Base-by-base conservation (phyloP, 805 yeast species). In the Tetrapisispora phaffii region DNA sequence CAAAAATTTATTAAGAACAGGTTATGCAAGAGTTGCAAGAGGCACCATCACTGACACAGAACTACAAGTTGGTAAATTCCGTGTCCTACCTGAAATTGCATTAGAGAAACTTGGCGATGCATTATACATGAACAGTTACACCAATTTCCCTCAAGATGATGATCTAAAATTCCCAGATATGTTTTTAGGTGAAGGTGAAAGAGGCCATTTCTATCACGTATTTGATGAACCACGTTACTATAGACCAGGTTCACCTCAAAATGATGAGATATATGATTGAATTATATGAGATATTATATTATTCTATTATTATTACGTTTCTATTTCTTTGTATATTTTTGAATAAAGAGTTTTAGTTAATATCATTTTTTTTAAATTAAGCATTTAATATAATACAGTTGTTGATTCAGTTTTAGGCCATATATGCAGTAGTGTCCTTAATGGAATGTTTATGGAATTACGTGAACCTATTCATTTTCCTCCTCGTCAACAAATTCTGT, bases 1-100 rank as follows among this genome's bases (percentile, higher is more conserved):
- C 76, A 84, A 89, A 63, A 81, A 83, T 48, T 69, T 93, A 65
- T 82, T 79, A 62, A 82, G 96, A 65, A 79, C 83, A 1, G 97
- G 95, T 3, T 93, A 93, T 62, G 97, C 97, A 0, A 79, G 98
- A 62, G 82, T 93, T 35, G 80, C 94, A 39, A 77, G 98, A 59
- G 86, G 93, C 8, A 80, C 96, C 0, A 89, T 93, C 53, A 93
- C 98, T 0, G 98, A 93, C 61, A 93, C 98, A 2, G 98, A 93
- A 65, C 76, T 93, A 44, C 98, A 93, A 70, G 83, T 86, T 19
- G 98, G 95, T 41, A 89, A 93, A 63, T 93, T 93, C 71, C 79
- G 79, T 53, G 72, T 85, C 29, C 37, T 66, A 32, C 45, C 54
- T 33, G 72, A 72, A 29, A 62, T 61, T 32, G 62, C 60, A 39